Conservation (phyloP, 1,284 basidiomycete species). For the Cutaneotrichosporon sp. region DNA sequence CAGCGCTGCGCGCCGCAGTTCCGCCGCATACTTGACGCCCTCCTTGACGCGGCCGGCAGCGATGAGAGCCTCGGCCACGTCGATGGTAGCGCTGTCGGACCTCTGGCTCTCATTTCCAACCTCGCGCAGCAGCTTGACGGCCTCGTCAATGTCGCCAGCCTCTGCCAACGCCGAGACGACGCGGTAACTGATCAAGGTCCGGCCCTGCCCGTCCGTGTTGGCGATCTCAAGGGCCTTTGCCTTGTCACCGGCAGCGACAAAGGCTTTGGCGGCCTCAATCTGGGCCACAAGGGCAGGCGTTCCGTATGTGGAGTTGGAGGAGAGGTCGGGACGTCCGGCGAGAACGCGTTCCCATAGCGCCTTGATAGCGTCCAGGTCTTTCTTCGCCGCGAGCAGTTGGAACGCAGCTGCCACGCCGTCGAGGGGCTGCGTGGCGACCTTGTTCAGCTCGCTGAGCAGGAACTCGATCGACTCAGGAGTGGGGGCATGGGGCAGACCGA, state of each 20-base stretch:
- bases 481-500: slow-evolving; percentile 8
- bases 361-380: slow-evolving; percentile 13
- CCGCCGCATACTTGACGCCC: neutral
- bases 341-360: neutral
- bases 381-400: slow-evolving; percentile 8
- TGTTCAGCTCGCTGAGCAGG: slow-evolving; percentile 4
- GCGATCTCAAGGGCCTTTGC: slow-evolving; percentile 66
- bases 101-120: neutral
- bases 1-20: neutral
- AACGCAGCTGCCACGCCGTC: neutral
- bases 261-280: slow-evolving; percentile 43
- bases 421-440: neutral
- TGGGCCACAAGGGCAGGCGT: neutral
- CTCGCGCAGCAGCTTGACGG: slow-evolving; percentile 66
- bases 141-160: slow-evolving; percentile 63
- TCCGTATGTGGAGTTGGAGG: neutral
- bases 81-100: neutral
- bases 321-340: neutral
- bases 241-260: slow-evolving; percentile 67
- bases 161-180: slow-evolving; percentile 69
- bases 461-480: neutral
- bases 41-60: slow-evolving; percentile 57
- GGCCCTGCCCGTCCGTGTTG: neutral
- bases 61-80: slow-evolving; percentile 56
- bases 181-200: slow-evolving; percentile 44